Evolutionary conservation across 495 filamentous ascomycete species (phyloP).

Genomic region (Penicillium longicatenatum): DNA sequence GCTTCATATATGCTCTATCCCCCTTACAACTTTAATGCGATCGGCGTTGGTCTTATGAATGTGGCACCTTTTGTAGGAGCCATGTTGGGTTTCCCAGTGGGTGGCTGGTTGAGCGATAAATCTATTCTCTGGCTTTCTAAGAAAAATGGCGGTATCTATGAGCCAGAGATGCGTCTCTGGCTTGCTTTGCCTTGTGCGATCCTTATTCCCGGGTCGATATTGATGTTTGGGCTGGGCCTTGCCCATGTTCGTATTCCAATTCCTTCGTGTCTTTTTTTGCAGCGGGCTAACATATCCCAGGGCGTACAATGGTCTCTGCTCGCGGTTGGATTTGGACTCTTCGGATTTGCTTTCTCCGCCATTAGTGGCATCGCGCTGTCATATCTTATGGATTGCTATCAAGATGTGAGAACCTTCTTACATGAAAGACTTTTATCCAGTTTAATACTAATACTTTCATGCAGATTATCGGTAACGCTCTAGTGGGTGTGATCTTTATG

Average conservation of each 20-base stretch:
- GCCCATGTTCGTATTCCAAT: conserved; percentile 21
- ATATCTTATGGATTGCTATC: conserved; percentile 40
- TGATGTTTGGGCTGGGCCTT: conserved; percentile 40
- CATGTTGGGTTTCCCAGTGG: conserved; percentile 34
- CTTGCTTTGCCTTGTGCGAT: conserved; percentile 29
- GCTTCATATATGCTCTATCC: conserved; percentile 33
- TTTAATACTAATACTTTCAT: not conserved
- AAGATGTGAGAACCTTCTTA: conserved; percentile 27
- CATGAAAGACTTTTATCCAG: not conserved
- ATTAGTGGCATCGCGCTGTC: conserved; percentile 32
- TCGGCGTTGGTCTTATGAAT: conserved; percentile 40
- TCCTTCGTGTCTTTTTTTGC: not conserved
- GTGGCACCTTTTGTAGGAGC: conserved; percentile 41
- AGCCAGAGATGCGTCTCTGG: conserved; percentile 45
- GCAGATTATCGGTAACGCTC: conserved; percentile 37
- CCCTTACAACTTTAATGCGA: conserved; percentile 43
- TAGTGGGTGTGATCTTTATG: conserved; percentile 37
- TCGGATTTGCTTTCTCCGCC: conserved; percentile 24
- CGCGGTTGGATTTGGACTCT: conserved; percentile 34
- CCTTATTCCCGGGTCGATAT: conserved; percentile 25
- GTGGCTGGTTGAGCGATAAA: conserved; percentile 40
- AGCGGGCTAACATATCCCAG: conserved; percentile 13
- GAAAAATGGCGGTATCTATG: conserved; percentile 42
- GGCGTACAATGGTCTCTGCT: conserved; percentile 30
- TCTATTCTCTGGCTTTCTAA: conserved; percentile 36